Conservation (phyloP, 225 moss, liverwort and hornwort genomes). For the Climacium dendroides region DNA sequence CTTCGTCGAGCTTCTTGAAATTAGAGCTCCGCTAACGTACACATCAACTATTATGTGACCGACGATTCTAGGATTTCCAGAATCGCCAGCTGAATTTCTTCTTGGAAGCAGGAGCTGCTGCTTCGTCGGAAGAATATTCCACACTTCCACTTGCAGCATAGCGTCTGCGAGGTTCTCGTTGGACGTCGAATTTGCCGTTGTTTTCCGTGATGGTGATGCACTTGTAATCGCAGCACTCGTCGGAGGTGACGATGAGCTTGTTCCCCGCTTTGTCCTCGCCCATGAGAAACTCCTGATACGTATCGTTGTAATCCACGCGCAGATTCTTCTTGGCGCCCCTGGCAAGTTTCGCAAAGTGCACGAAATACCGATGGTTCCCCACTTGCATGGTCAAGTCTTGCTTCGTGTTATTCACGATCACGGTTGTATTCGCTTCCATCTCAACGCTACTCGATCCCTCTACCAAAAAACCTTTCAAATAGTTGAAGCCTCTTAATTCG, state of each 20-base stretch:
- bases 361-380: not conserved
- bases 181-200: constrained; percentile 5
- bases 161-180: not conserved
- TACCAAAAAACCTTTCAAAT: not conserved
- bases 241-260: constrained; percentile 14
- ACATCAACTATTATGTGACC: not conserved
- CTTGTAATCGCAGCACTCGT: constrained; percentile 25
- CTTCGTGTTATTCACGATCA: constrained; percentile 17
- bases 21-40: too few relatives aligned
- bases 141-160: not conserved
- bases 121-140: not conserved
- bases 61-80: not conserved
- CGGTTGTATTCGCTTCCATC: not conserved
- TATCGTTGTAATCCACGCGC: constrained; percentile 1
- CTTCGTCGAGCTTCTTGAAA: not conserved
- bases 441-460: not conserved
- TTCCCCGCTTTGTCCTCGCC: constrained; percentile 10
- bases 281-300: constrained; percentile 24
- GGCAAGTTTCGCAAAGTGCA: not conserved
- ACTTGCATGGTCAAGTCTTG: constrained; percentile 10
- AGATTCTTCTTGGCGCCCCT: constrained; percentile 1
- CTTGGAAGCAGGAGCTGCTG: not conserved
- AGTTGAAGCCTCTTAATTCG: not conserved
- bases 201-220: constrained; percentile 14
- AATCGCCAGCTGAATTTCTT: not conserved